These are phyloP conservation scores for Aegilops bicornis DNA, from an alignment of 176 grass and related monocot species.

Conservation along the genomic window DNA sequence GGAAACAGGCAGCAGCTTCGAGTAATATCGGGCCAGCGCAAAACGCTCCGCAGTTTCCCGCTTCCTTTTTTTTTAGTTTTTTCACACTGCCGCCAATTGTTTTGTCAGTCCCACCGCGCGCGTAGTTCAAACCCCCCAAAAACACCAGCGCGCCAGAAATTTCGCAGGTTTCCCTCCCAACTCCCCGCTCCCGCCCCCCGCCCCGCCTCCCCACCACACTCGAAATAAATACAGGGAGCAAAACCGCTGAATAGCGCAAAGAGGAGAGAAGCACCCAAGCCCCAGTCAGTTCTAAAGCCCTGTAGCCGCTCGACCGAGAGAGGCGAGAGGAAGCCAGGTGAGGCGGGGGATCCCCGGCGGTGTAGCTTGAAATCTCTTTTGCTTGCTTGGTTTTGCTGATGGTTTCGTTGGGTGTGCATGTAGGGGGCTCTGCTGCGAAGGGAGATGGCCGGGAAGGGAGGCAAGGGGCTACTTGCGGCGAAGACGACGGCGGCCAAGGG, in stretches of 20 bases:
- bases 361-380: background rate
- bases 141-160: background rate
- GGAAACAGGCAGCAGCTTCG: too few species aligned
- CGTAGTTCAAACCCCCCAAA: background rate
- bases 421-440: background rate
- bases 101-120: background rate
- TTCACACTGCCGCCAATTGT: background rate
- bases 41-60: background rate
- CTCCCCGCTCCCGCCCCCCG: background rate
- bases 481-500: slow-evolving; percentile 64
- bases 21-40: too few species aligned
- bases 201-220: too few species aligned
- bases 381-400: background rate
- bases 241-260: background rate
- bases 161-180: slow-evolving; percentile 2
- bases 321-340: background rate
- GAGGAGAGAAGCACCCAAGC: background rate
- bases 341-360: background rate
- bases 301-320: background rate
- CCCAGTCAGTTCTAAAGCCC: background rate
- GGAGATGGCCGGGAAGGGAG: slow-evolving; percentile 64
- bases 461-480: slow-evolving; percentile 66
- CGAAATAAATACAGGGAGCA: slow-evolving; percentile 7
- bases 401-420: background rate
- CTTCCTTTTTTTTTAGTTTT: background rate